A percentile compares a stretch with the other conserved stretches of the same genome.
Conservation (phyloP, 768 basidiomycete species). For the Vishniacozyma victoriae region DNA sequence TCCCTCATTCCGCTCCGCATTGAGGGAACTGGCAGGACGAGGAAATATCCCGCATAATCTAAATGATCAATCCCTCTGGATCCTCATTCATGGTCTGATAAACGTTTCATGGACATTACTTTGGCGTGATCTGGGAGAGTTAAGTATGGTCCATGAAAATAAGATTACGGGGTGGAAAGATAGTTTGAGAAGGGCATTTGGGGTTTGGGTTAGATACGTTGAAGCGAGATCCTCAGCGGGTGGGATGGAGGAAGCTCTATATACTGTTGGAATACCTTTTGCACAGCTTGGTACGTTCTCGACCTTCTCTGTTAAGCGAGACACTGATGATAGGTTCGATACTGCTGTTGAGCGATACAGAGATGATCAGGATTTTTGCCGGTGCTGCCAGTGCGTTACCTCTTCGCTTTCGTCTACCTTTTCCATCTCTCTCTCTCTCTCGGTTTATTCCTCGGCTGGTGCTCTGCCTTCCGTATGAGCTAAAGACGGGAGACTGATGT, state of each 20-base stretch:
- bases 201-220: slow-evolving; percentile 9
- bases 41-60: slow-evolving; percentile 7
- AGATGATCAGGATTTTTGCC: slow-evolving; percentile 15
- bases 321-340: neutral
- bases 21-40: slow-evolving; percentile 13
- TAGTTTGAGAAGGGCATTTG: slow-evolving; percentile 8
- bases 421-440: neutral
- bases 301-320: neutral
- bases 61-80: slow-evolving; percentile 6
- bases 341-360: slow-evolving; percentile 16
- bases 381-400: slow-evolving; percentile 13
- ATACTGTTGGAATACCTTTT: slow-evolving; percentile 12
- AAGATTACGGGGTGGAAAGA: slow-evolving; percentile 17
- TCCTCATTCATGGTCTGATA: slow-evolving; percentile 14
- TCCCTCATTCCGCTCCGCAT: slow-evolving; percentile 9
- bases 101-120: slow-evolving; percentile 17
- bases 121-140: slow-evolving; percentile 16
- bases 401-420: neutral
- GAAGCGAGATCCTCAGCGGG: no score
- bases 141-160: slow-evolving; percentile 17
- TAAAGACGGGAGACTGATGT: no score
- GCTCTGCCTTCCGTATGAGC: no score
- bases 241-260: slow-evolving; percentile 1
- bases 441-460: neutral
- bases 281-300: slow-evolving; percentile 10